Evolutionary conservation across 495 filamentous ascomycete species (phyloP).

Genomic region (Penicillium bialowiezense): DNA sequence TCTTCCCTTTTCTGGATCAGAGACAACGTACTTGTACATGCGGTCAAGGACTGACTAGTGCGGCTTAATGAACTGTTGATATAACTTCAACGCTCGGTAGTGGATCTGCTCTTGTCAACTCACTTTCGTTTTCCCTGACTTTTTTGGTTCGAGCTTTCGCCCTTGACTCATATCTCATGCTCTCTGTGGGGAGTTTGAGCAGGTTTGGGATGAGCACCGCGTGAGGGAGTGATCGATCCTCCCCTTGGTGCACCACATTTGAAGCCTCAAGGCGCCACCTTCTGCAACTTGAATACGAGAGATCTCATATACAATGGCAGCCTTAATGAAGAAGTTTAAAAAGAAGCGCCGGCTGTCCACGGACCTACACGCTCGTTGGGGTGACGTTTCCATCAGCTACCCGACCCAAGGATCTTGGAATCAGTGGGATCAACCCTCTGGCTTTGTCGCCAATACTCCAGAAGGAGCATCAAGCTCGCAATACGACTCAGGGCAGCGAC

Average conservation of each 20-base stretch:
- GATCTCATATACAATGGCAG: constrained; percentile 30
- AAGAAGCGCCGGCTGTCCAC: constrained; percentile 40
- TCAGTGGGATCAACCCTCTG: constrained; percentile 29
- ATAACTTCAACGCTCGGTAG: constrained; percentile 26
- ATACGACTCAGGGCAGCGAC: constrained; percentile 5
- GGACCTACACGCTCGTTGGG: constrained; percentile 42
- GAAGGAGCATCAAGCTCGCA: neutral
- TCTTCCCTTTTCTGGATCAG: constrained; percentile 19
- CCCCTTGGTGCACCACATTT: constrained; percentile 12
- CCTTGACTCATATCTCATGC: neutral
- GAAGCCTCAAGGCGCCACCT: neutral
- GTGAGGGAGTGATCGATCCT: constrained; percentile 20
- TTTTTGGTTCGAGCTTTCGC: too few species aligned
- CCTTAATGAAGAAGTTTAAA: constrained; percentile 35
- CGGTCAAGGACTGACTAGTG: constrained; percentile 11
- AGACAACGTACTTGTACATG: too few species aligned
- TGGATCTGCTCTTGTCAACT: constrained; percentile 3
- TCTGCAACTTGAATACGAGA: constrained; percentile 24
- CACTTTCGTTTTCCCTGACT: constrained; percentile 2
- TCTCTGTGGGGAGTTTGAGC: constrained; percentile 8
- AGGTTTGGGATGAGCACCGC: constrained; percentile 19
- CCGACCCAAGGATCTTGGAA: constrained; percentile 46
- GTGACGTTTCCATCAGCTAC: constrained; percentile 40
- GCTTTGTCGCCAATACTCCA: constrained; percentile 12
- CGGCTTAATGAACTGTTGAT: constrained; percentile 20